These are phyloP conservation scores for Wickerhamomyces chaumierensis DNA, from an alignment of 805 yeast species.

Conservation along the genomic window DNA sequence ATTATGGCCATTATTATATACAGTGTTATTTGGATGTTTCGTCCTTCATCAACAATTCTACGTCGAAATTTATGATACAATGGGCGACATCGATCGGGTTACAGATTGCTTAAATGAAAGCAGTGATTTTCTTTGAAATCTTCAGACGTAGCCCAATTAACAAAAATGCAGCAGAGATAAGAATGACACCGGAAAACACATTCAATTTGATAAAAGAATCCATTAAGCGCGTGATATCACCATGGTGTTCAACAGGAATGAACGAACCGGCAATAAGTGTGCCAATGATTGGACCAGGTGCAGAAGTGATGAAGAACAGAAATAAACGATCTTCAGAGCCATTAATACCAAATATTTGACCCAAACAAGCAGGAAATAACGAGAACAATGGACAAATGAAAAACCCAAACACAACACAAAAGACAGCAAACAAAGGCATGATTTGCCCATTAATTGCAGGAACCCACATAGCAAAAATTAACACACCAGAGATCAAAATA, in stretches of 20 bases:
- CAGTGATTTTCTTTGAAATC: constrained; percentile 5
- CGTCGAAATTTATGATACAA: no score
- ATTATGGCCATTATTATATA: no score
- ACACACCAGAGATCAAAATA: constrained; percentile 3
- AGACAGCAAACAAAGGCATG: constrained; percentile 7
- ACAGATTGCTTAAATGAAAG: constrained; percentile 12
- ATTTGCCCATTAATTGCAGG: constrained; percentile 8
- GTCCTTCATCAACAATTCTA: no score
- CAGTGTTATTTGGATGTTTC: no score
- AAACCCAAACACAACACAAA: constrained; percentile 13
- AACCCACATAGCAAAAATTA: constrained; percentile 12
- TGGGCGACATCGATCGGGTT: no score
- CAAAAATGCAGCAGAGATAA: constrained; percentile 4
- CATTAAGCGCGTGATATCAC: constrained; percentile 1
- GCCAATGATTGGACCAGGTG: constrained; percentile 15
- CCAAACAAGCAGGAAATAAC: constrained; percentile 14
- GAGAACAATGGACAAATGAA: constrained; percentile 13
- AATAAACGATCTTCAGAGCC: constrained; percentile 13
- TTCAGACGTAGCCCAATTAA: constrained; percentile 8
- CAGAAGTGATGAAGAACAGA: constrained; percentile 8
- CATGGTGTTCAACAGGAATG: constrained; percentile 8
- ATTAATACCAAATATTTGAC: constrained; percentile 13
- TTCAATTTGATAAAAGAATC: constrained; percentile 9
- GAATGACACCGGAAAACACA: constrained; percentile 12
- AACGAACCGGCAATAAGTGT: constrained; percentile 17